A percentile compares a stretch with the other conserved stretches of the same genome.
Evolutionary conservation across 805 yeast genomes (phyloP).

Genomic region (Wickerhamiella dianesei): DNA sequence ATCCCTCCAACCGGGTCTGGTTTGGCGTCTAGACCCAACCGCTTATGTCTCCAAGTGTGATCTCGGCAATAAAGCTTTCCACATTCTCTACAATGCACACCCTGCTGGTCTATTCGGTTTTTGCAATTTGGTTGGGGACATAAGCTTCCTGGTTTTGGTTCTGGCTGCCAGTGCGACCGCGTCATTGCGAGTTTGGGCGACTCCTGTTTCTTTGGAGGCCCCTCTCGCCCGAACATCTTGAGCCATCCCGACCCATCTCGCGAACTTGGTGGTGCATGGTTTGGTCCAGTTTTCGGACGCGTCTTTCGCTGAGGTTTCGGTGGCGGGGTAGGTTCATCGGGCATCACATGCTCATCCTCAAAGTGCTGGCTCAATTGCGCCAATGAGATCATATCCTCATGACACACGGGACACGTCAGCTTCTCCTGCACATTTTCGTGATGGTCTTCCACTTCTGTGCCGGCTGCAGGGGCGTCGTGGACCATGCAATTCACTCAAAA

Average conservation of each 20-base stretch:
- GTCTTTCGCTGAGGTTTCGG: no score
- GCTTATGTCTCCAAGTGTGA: conserved; percentile 45
- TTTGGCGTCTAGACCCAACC: conserved; percentile 35
- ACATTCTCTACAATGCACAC: conserved; percentile 62
- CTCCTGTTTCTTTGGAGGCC: background rate
- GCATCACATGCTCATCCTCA: conserved; percentile 43
- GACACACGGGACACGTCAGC: conserved; percentile 55
- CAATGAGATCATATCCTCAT: conserved; percentile 38
- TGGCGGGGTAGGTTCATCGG: background rate
- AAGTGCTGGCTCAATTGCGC: conserved; percentile 52
- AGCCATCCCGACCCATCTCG: background rate
- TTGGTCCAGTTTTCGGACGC: no score
- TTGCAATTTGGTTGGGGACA: conserved; percentile 27
- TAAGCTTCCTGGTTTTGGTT: conserved; percentile 30
- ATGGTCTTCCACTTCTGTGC: background rate
- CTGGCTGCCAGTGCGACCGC: conserved; percentile 42
- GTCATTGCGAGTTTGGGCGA: conserved; percentile 24
- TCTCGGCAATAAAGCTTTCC: conserved; percentile 55
- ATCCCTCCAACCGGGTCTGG: conserved; percentile 38
- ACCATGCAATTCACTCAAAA: background rate
- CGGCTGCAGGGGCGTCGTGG: background rate
- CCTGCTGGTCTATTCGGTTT: conserved; percentile 29
- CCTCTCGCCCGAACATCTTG: background rate
- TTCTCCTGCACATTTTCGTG: background rate
- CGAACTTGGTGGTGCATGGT: no score